Percentiles rank a stretch among this genome's conserved stretches.
Evolutionary conservation across 2,329 filamentous ascomycete species (phyloP).

Genomic region (Calycina herbarum): DNA sequence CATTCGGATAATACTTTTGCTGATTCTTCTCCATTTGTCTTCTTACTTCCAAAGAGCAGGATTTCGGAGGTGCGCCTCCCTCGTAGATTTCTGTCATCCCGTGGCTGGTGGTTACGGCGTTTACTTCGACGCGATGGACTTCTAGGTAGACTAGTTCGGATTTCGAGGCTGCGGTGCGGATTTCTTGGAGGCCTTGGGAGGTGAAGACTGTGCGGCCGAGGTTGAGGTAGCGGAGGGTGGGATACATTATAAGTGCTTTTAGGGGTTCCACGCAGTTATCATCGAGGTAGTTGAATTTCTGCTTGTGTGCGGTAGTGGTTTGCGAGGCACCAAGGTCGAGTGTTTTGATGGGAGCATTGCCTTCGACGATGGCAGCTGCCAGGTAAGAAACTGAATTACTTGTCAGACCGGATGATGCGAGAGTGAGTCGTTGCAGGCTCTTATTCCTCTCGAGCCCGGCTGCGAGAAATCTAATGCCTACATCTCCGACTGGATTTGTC

Average conservation of each 20-base stretch:
- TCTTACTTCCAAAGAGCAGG: conserved; percentile 19
- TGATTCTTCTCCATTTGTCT: conserved; percentile 18
- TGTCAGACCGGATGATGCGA: conserved; percentile 19
- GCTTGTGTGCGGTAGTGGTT: conserved; percentile 18
- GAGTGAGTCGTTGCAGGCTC: conserved; percentile 14
- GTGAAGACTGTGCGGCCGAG: conserved; percentile 19
- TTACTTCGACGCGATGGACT: conserved; percentile 12
- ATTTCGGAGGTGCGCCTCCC: conserved; percentile 7
- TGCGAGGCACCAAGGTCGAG: conserved; percentile 19
- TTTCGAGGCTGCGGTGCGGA: conserved; percentile 11
- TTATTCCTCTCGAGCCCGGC: conserved; percentile 19
- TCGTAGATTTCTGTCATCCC: conserved; percentile 13
- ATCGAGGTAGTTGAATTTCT: conserved; percentile 23
- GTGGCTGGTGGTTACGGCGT: background rate
- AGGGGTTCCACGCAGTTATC: conserved; percentile 15
- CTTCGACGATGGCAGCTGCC: conserved; percentile 11
- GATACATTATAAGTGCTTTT: conserved; percentile 12
- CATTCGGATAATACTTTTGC: conserved; percentile 19
- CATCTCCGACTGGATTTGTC: conserved; percentile 21
- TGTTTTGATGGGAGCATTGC: conserved; percentile 6
- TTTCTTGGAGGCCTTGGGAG: conserved; percentile 9
- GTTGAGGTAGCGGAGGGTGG: conserved; percentile 17
- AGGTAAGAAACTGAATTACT: conserved; percentile 19
- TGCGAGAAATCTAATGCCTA: conserved; percentile 18
- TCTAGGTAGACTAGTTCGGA: conserved; percentile 19